phyloP scores from a whole-genome alignment of 148 eudicot genomes.

The Cornus controversa region DNA sequence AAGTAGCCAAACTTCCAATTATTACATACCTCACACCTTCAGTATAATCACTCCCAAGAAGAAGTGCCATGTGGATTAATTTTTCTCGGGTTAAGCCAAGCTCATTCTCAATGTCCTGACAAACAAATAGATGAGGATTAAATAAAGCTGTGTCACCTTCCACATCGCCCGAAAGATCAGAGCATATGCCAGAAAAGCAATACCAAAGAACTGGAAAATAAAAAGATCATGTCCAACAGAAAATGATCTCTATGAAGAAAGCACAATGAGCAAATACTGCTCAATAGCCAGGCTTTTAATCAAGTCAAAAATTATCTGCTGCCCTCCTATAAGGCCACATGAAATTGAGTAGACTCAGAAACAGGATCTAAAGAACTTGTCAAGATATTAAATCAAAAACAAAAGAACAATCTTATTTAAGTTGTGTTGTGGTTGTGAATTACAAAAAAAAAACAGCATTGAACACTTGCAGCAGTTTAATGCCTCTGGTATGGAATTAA shows the following conservation, averaged over 20 bases:
- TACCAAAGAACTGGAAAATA: constrained; percentile 2
- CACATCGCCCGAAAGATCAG: constrained; percentile 3
- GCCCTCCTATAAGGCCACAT: background rate
- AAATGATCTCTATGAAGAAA: background rate
- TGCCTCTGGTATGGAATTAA: background rate
- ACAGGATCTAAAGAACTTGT: background rate
- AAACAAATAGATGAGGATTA: constrained; percentile 20
- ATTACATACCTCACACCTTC: constrained; percentile 86
- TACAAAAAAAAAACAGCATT: background rate
- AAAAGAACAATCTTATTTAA: too few species aligned
- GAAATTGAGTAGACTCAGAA: background rate
- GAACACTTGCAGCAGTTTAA: background rate
- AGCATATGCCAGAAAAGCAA: constrained; percentile 1
- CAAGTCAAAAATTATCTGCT: background rate
- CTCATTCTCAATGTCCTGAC: constrained; percentile 88
- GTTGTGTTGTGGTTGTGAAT: too few species aligned
- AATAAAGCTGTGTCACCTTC: constrained; percentile 1
- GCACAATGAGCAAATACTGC: background rate
- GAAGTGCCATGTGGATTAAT: constrained; percentile 85
- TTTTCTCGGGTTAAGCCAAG: constrained; percentile 83
- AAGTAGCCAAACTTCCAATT: background rate
- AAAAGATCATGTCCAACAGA: background rate
- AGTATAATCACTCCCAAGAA: constrained; percentile 99
- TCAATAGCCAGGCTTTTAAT: too few species aligned
- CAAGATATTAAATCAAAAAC: background rate